Evolutionary conservation across 805 yeast genomes (phyloP).

Genomic region (Candida cerambycidarum): DNA sequence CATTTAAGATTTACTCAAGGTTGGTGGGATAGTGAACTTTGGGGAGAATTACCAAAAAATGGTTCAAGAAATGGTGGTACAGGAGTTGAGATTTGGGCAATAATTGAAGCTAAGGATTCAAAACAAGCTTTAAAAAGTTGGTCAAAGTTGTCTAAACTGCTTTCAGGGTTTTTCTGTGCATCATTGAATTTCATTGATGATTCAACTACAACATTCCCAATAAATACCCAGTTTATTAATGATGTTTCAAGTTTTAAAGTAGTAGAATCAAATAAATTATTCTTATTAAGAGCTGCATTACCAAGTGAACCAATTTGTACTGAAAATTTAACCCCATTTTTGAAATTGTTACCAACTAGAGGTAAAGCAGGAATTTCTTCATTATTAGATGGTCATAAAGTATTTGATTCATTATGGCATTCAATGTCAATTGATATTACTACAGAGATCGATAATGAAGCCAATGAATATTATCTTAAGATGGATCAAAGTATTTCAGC

Average conservation of each 20-base stretch:
- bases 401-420: conserved; percentile 93
- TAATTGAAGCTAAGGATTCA: conserved; percentile 61
- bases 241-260: conserved; percentile 21
- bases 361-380: conserved; percentile 88
- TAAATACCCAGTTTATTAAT: conserved; percentile 31
- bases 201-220: conserved; percentile 65
- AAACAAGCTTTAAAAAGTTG: conserved; percentile 63
- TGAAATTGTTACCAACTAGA: conserved; percentile 86
- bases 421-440: conserved; percentile 82
- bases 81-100: conserved; percentile 93
- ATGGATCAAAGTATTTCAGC: conserved; percentile 69
- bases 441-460: conserved; percentile 47
- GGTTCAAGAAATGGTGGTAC: conserved; percentile 85
- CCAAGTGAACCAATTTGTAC: conserved; percentile 97
- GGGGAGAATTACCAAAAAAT: conserved; percentile 78
- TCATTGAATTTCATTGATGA: conserved; percentile 86
- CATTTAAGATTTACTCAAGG: conserved; percentile 91
- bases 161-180: conserved; percentile 94
- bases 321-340: conserved; percentile 91
- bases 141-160: conserved; percentile 67
- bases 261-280: conserved; percentile 39
- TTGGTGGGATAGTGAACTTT: conserved; percentile 86
- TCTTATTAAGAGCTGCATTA: conserved; percentile 74
- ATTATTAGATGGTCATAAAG: conserved; percentile 82
- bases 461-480: conserved; percentile 43